Evolutionary conservation across 106 monocot genomes (phyloP).

Genomic region (Triglochin maritima): DNA sequence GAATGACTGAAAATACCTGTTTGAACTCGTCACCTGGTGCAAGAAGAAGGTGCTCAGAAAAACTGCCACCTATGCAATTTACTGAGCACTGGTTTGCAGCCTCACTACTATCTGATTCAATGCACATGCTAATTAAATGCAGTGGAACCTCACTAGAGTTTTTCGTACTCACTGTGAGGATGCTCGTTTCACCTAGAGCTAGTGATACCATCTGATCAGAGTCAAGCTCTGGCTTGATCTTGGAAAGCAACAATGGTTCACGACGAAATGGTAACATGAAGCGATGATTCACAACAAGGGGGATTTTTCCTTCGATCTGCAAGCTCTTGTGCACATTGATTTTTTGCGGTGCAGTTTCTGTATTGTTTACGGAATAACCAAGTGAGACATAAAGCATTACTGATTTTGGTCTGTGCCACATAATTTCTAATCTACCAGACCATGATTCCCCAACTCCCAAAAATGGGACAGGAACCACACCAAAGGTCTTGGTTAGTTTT

Average conservation of each 20-base stretch:
- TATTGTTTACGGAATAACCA: constrained; percentile 39
- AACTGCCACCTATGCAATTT: constrained; percentile 21
- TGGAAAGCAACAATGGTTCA: constrained; percentile 67
- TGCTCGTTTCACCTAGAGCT: constrained; percentile 46
- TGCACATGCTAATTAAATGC: constrained; percentile 35
- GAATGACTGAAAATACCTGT: constrained; percentile 58
- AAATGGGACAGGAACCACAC: constrained; percentile 68
- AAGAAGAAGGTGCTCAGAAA: constrained; percentile 22
- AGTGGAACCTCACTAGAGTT: constrained; percentile 83
- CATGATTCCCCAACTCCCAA: constrained; percentile 53
- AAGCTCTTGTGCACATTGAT: constrained; percentile 87
- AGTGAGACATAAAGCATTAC: constrained; percentile 94
- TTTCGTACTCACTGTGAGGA: constrained; percentile 56
- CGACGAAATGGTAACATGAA: constrained; percentile 71
- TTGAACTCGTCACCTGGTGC: constrained; percentile 74
- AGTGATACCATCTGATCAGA: constrained; percentile 32
- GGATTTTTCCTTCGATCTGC: constrained; percentile 89
- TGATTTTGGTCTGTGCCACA: constrained; percentile 77
- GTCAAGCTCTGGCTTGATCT: constrained; percentile 25
- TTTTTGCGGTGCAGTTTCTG: constrained; percentile 27
- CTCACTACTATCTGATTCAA: constrained; percentile 25
- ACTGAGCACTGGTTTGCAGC: constrained; percentile 23
- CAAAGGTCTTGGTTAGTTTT: constrained; percentile 84
- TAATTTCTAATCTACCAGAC: constrained; percentile 69
- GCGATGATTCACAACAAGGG: constrained; percentile 45